Evolutionary conservation across 768 basidiomycete species (phyloP).

Genomic region (Peribolospora kevripleyi): DNA sequence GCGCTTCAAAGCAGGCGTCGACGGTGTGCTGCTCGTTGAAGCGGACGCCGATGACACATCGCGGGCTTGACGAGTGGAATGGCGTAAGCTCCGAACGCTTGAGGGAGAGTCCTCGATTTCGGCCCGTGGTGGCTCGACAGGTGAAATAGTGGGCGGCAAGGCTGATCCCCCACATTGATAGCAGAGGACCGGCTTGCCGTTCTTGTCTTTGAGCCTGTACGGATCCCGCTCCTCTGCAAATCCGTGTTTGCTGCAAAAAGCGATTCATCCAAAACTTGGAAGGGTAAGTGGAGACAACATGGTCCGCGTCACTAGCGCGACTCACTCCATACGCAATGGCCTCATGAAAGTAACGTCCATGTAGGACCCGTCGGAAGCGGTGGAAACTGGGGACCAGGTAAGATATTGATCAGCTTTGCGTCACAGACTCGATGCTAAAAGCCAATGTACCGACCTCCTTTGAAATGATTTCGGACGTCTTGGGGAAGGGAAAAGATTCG

Average conservation of each 20-base stretch:
- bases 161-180: slow-evolving; percentile 65
- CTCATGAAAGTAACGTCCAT: slow-evolving; percentile 53
- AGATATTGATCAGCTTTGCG: background rate
- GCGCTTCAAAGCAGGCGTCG: background rate
- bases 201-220: slow-evolving; percentile 60
- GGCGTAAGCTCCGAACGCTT: slow-evolving; percentile 21
- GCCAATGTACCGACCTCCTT: slow-evolving; percentile 38
- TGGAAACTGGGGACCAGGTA: slow-evolving; percentile 32
- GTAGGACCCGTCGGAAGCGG: slow-evolving; percentile 57
- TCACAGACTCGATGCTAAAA: background rate
- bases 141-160: slow-evolving; percentile 33
- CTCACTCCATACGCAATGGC: slow-evolving; percentile 59
- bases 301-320: slow-evolving; percentile 8
- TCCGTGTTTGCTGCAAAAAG: slow-evolving; percentile 13
- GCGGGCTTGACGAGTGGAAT: background rate
- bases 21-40: background rate
- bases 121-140: slow-evolving; percentile 14
- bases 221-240: slow-evolving; percentile 73
- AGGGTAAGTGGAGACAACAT: slow-evolving; percentile 7
- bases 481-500: slow-evolving; percentile 65
- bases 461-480: slow-evolving; percentile 58
- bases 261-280: background rate
- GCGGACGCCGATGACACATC: background rate
- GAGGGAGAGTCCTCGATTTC: too few relatives aligned
- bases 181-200: slow-evolving; percentile 61